Percentiles rank a stretch among this genome's conserved stretches.
phyloP scores from a whole-genome alignment of 2,329 filamentous ascomycete species.

The Nigrograna mackinnonii region DNA sequence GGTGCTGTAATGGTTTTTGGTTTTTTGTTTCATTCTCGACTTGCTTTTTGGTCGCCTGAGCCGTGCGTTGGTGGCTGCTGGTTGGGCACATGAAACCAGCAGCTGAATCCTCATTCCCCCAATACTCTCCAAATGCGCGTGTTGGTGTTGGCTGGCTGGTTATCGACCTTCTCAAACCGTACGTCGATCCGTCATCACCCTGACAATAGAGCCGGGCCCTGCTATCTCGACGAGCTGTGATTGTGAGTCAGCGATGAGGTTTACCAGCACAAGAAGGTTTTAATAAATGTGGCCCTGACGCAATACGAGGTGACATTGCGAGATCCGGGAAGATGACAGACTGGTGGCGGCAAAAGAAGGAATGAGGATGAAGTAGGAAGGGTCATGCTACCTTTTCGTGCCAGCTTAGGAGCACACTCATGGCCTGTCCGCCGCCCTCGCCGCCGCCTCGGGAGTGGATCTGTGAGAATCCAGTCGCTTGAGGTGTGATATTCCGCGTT shows the following conservation, averaged over 20 bases:
- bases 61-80: slow-evolving; percentile 3
- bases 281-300: no score
- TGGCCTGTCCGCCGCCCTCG: slow-evolving; percentile 78
- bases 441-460: slow-evolving; percentile 63
- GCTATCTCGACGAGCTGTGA: slow-evolving; percentile 81
- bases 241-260: slow-evolving; percentile 15
- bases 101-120: not conserved
- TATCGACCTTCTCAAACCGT: slow-evolving; percentile 64
- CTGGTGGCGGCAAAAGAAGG: not conserved
- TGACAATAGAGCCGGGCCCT: slow-evolving; percentile 83
- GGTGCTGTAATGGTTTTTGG: no score
- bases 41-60: slow-evolving; percentile 10
- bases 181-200: slow-evolving; percentile 95
- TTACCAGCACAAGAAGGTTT: slow-evolving; percentile 1
- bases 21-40: slow-evolving; percentile 13
- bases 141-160: slow-evolving; percentile 10
- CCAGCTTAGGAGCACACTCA: slow-evolving; percentile 98
- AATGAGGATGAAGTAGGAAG: slow-evolving; percentile 5
- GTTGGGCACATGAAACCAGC: slow-evolving; percentile 3
- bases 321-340: slow-evolving; percentile 1
- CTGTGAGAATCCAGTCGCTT: slow-evolving; percentile 88
- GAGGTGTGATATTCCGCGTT: slow-evolving; percentile 62
- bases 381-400: slow-evolving; percentile 74
- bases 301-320: slow-evolving; percentile 1
- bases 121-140: slow-evolving; percentile 2